Conservation (phyloP, 208 protist species). For the Angomonas deanei region DNA sequence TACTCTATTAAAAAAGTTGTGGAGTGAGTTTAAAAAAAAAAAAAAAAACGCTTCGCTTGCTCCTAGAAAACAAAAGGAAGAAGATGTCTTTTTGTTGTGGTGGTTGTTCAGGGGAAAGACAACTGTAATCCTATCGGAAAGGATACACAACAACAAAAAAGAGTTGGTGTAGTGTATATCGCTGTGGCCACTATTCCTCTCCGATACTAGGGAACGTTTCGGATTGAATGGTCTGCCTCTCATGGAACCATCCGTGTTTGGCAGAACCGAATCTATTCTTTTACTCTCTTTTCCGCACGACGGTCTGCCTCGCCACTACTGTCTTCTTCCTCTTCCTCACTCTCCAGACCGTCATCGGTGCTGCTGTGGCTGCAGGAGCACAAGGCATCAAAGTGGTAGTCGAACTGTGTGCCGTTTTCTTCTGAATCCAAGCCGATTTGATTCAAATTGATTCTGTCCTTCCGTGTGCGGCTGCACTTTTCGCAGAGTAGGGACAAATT, state of each 20-base stretch:
- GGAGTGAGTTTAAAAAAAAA: background rate
- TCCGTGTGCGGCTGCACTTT: slow-evolving; percentile 80
- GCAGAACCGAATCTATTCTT: no score
- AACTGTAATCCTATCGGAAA: no score
- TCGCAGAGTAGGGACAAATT: slow-evolving; percentile 73
- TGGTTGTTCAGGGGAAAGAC: background rate
- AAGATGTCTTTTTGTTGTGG: background rate
- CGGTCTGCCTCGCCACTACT: no score
- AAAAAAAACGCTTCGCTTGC: background rate
- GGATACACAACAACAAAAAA: no score
- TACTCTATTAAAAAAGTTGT: no score
- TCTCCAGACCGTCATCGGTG: slow-evolving; percentile 22
- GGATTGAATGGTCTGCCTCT: background rate
- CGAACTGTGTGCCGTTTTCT: slow-evolving; percentile 84
- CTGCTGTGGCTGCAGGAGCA: slow-evolving; percentile 74
- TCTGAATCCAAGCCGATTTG: slow-evolving; percentile 83
- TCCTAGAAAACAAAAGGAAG: background rate
- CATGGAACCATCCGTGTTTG: background rate
- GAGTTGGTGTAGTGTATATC: background rate
- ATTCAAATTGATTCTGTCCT: slow-evolving; percentile 83
- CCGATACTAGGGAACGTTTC: no score
- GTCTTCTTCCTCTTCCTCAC: background rate
- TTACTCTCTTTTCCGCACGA: background rate
- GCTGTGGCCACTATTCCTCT: background rate
- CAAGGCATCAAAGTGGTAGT: slow-evolving; percentile 87